Evolutionary conservation across 495 filamentous ascomycete genomes (phyloP).

Genomic region (Geoglossum glabrum): DNA sequence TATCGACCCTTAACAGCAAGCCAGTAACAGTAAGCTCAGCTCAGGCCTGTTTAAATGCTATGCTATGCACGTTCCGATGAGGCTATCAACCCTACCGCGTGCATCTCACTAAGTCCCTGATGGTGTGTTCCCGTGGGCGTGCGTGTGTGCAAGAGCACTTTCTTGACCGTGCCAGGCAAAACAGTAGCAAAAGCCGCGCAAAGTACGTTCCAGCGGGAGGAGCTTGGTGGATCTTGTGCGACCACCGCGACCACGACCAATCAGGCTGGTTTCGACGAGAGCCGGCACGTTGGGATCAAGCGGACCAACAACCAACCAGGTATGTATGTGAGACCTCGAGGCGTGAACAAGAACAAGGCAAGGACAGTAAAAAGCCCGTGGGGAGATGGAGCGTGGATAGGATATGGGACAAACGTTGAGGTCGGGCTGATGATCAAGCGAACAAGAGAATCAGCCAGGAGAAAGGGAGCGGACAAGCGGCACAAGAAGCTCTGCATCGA

Average conservation of each 20-base stretch:
- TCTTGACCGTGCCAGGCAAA: not conserved
- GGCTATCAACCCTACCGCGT: constrained; percentile 2
- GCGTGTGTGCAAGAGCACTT: not conserved
- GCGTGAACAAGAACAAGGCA: not conserved
- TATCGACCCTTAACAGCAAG: not conserved
- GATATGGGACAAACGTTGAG: not conserved
- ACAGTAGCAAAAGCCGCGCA: not conserved
- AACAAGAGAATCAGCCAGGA: not conserved
- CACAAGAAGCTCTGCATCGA: not conserved
- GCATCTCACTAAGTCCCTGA: constrained; percentile 1
- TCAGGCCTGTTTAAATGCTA: not conserved
- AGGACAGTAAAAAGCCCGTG: not conserved
- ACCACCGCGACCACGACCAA: not conserved
- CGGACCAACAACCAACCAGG: constrained; percentile 1
- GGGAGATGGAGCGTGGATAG: not conserved
- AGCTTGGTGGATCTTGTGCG: not conserved
- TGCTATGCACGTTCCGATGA: constrained; percentile 3
- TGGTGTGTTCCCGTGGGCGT: not conserved
- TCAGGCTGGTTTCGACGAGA: not conserved
- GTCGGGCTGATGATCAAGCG: not conserved
- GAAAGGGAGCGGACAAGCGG: not conserved
- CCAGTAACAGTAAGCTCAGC: not conserved
- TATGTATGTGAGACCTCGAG: not conserved
- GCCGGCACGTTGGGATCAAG: not conserved
- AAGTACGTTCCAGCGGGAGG: not conserved